Evolutionary conservation across 257 asterid species (phyloP), one percentile per base, ranked within the genome.

Genomic region (Solanum arcanum): DNA sequence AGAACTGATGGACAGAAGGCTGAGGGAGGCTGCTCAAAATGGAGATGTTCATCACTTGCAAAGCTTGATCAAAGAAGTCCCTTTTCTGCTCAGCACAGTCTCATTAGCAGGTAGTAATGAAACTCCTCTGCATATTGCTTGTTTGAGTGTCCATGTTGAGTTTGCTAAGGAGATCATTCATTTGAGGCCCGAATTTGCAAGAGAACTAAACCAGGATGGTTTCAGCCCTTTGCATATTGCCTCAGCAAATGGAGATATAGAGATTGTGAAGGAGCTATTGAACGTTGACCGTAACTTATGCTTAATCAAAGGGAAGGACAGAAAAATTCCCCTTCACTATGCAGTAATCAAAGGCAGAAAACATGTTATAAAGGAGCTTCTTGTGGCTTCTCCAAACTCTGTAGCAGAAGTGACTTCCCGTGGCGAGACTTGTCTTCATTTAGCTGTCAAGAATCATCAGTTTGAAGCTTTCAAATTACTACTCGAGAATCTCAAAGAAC

Each of bases 151-250:
- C 41, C 84, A 78, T 78, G 42, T 46, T 78, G 66, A 78, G 41
- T 78, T 78, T 44, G 42, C 62, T 7, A 78, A 78, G 66, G 84
- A 46, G 27, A 78, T 78, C 16, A 46, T 78, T 46, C 64, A 27
- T 16, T 0, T 78, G 9, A 78, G 42, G 84, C 84, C 84, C 1
- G 84, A 78, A 25, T 78, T 78, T 16, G 18, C 66, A 27, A 78
- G 42, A 21, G 90, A 89, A 18, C 6, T 90, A 46, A 90, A 89
- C 87, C 39, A 27, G 20, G 90, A 88, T 6, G 94, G 94, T 4
- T 86, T 87, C 1, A 91, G 83, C 87, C 92, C 92, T 39, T 56
- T 91, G 73, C 92, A 90, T 83, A 86, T 92, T 35, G 93, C 92
- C 7, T 83, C 90, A 5, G 92, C 91, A 14, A 86, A 39, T 33